These are phyloP conservation scores for Hypoxylon sp. DNA, from an alignment of 2,329 filamentous ascomycete species.

Conservation along the genomic window DNA sequence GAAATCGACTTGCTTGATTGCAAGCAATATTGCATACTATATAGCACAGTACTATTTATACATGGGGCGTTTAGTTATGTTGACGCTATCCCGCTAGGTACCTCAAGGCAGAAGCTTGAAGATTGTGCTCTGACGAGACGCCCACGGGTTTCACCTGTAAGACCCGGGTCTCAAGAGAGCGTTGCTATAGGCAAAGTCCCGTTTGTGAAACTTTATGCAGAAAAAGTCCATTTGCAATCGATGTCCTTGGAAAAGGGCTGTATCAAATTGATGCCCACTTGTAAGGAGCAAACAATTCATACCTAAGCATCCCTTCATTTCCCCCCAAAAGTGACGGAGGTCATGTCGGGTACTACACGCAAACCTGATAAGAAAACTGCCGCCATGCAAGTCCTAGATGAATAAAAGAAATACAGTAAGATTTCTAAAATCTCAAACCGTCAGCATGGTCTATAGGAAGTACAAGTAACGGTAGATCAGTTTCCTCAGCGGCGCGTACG, in stretches of 20 bases:
- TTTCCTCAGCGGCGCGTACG: neutral
- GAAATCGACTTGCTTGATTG: too few species aligned
- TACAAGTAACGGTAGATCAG: neutral
- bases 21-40: too few species aligned
- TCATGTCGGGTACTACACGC: neutral
- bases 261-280: slow-evolving; percentile 9
- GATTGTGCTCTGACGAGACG: slow-evolving; percentile 12
- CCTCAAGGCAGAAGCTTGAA: slow-evolving; percentile 4
- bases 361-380: neutral
- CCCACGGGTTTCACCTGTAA: slow-evolving; percentile 22
- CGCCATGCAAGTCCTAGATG: too few species aligned
- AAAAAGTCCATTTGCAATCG: slow-evolving; percentile 7
- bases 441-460: too few species aligned
- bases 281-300: neutral
- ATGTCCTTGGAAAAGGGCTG: neutral
- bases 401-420: too few species aligned
- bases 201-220: slow-evolving; percentile 24
- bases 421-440: too few species aligned
- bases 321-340: neutral
- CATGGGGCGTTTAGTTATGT: too few species aligned
- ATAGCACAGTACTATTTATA: too few species aligned
- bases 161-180: neutral
- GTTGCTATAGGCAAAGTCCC: too few species aligned
- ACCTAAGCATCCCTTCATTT: neutral
- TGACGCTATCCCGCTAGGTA: too few species aligned